Evolutionary conservation across 768 basidiomycete genomes (phyloP), one percentile per base, ranked within the genome.

Genomic region (Hirschioporus abietinus): DNA sequence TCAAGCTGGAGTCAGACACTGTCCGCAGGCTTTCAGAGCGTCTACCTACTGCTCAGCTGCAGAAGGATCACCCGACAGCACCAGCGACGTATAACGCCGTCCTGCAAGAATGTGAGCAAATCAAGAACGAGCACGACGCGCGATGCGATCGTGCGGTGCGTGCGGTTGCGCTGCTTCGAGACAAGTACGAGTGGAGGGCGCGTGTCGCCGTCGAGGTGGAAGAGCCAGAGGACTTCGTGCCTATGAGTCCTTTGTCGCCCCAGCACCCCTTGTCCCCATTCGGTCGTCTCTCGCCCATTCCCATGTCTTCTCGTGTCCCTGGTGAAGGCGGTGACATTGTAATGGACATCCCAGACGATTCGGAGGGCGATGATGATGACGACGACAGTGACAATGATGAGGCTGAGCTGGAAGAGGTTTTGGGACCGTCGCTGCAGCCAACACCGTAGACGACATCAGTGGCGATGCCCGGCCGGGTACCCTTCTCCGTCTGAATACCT

Each of bases 181-280:
- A 94, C 66, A 89, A 86, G 75, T 93, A 88, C 73, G 91, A 93
- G 62, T 92, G 91, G 89, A 88, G 88, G 74, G 85, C 87, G 70
- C 81, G 92, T n/a, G 89, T 93, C 24, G 87, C 86, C 67, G 91
- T 92, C 15, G 88, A 89, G 71, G 85, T 86, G 17, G 91, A 90
- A 69, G 91, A 92, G 74, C 90, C 89, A 2, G 90, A 92, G 70
- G 91, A 92, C 68, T 76, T 90, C 42, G 86, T 34, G 23, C 27
- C 30, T 15, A 35, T 35, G 26, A 26, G 34, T n/a, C 25, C 34
- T 12, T 15, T 35, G 60, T 35, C 26, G 26, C 60, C 34, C 9
- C 34, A 35, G 60, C 25, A 26, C 17, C 60, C 26, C 3, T 18
- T 6, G 17, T 35, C 25, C 17, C 60, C 34, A 26, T 35, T 26